Conservation (phyloP, 768 basidiomycete genomes). For the Galerina marginata region DNA sequence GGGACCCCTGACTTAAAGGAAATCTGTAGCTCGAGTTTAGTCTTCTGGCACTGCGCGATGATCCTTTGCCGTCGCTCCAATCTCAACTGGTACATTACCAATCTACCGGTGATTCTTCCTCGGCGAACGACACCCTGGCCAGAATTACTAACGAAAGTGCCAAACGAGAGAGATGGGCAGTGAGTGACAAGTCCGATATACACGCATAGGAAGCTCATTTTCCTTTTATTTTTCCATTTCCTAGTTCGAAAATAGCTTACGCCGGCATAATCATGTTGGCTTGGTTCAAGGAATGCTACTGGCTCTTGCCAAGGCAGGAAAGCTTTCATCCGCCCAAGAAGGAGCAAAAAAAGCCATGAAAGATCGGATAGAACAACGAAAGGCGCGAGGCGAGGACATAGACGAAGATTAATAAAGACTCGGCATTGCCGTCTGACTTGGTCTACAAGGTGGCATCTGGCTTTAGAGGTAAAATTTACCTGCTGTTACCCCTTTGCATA, state of each 20-base stretch:
- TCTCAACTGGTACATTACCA: slow-evolving; percentile 58
- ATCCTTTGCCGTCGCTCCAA: slow-evolving; percentile 75
- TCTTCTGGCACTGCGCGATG: slow-evolving; percentile 84
- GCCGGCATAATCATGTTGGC: slow-evolving; percentile 87
- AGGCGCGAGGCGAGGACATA: slow-evolving; percentile 50
- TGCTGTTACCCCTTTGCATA: too few relatives aligned
- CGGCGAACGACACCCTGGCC: slow-evolving; percentile 57
- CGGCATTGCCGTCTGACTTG: neutral
- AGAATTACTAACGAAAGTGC: slow-evolving; percentile 69
- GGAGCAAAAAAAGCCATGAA: slow-evolving; percentile 51
- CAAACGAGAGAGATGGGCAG: slow-evolving; percentile 83
- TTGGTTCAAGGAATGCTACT: slow-evolving; percentile 76
- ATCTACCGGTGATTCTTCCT: slow-evolving; percentile 42
- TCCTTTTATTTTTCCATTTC: slow-evolving; percentile 9
- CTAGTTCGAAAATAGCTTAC: slow-evolving; percentile 87
- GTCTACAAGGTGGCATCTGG: neutral
- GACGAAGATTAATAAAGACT: slow-evolving; percentile 45
- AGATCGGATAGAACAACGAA: slow-evolving; percentile 49
- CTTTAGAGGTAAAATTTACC: too few relatives aligned
- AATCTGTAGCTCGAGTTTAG: slow-evolving; percentile 83
- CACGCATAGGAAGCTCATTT: slow-evolving; percentile 18
- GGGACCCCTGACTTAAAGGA: slow-evolving; percentile 16
- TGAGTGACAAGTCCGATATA: slow-evolving; percentile 45
- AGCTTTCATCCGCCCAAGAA: slow-evolving; percentile 57
- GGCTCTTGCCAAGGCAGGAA: slow-evolving; percentile 74